phyloP scores from a whole-genome alignment of 2,329 filamentous ascomycete species.

The Coleophoma eucalyptorum region DNA sequence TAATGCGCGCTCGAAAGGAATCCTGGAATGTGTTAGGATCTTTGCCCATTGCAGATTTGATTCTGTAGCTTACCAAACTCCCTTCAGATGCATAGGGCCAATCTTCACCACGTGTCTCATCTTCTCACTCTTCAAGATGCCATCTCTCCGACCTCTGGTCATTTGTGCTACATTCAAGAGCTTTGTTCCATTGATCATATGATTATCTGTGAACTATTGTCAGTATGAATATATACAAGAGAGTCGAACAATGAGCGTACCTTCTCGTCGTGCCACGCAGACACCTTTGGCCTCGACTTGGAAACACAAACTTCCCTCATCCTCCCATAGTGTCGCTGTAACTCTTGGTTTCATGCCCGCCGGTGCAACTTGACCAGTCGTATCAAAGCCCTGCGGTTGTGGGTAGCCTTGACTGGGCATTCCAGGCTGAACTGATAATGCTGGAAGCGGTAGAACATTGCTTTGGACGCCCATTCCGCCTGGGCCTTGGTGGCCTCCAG shows the following conservation, averaged over 20 bases:
- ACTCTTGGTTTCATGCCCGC: conserved; percentile 95
- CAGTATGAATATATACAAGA: conserved; percentile 1
- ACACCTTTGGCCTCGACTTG: conserved; percentile 96
- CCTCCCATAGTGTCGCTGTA: conserved; percentile 96
- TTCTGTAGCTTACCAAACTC: conserved; percentile 73
- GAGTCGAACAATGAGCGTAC: conserved; percentile 40
- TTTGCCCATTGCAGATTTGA: not conserved
- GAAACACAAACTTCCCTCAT: conserved; percentile 95
- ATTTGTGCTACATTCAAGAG: conserved; percentile 95
- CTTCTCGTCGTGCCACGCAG: conserved; percentile 90
- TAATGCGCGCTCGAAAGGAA: conserved; percentile 93
- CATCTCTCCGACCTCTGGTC: conserved; percentile 92
- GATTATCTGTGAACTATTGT: conserved; percentile 64
- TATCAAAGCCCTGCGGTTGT: conserved; percentile 58
- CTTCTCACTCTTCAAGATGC: conserved; percentile 97
- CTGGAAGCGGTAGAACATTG: conserved; percentile 67
- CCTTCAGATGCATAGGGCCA: conserved; percentile 97
- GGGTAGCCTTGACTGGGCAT: conserved; percentile 45
- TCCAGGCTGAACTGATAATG: conserved; percentile 40
- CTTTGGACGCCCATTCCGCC: conserved; percentile 64
- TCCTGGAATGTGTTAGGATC: conserved; percentile 53
- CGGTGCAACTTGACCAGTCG: conserved; percentile 87
- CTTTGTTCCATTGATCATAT: conserved; percentile 99
- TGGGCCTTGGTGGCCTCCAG: conserved; percentile 62
- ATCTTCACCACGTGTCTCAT: conserved; percentile 97